Evolutionary conservation across 306 rosid genomes (phyloP).

Genomic region (Lablab purpureus): DNA sequence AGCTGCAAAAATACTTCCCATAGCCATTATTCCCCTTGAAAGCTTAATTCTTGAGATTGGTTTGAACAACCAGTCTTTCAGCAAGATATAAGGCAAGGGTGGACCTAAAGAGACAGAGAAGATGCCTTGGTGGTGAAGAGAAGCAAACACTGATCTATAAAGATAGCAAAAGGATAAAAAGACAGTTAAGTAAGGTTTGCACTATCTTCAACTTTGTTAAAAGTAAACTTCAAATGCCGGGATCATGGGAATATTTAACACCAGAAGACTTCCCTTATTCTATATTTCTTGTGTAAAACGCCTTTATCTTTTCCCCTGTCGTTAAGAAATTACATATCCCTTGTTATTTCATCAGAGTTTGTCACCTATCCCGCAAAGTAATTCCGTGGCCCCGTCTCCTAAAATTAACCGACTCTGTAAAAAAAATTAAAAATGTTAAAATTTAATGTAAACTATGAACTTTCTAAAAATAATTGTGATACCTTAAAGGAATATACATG

Average conservation of each 20-base stretch:
- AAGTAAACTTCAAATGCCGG: constrained; percentile 39
- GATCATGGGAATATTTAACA: background rate
- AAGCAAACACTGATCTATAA: constrained; percentile 49
- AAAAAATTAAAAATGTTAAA: background rate
- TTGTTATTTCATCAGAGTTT: background rate
- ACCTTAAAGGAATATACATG: too few relatives aligned
- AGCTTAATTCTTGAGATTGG: constrained; percentile 20
- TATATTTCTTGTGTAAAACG: constrained; percentile 9
- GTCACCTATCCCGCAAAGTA: background rate
- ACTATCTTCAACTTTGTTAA: constrained; percentile 15
- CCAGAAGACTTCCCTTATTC: constrained; percentile 6
- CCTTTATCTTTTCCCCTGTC: background rate
- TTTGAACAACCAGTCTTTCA: constrained; percentile 28
- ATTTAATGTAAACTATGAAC: background rate
- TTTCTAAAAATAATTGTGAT: background rate
- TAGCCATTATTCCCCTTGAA: constrained; percentile 49
- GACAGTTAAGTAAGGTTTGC: background rate
- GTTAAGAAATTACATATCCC: constrained; percentile 32
- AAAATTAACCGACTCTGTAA: background rate
- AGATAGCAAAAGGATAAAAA: constrained; percentile 24
- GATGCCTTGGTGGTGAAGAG: constrained; percentile 57
- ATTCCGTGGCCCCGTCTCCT: background rate
- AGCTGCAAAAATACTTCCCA: constrained; percentile 45
- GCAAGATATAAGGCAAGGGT: background rate
- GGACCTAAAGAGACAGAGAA: constrained; percentile 31